phyloP scores from a whole-genome alignment of 202 grass and related monocot genomes.

The Musa balbisiana region DNA sequence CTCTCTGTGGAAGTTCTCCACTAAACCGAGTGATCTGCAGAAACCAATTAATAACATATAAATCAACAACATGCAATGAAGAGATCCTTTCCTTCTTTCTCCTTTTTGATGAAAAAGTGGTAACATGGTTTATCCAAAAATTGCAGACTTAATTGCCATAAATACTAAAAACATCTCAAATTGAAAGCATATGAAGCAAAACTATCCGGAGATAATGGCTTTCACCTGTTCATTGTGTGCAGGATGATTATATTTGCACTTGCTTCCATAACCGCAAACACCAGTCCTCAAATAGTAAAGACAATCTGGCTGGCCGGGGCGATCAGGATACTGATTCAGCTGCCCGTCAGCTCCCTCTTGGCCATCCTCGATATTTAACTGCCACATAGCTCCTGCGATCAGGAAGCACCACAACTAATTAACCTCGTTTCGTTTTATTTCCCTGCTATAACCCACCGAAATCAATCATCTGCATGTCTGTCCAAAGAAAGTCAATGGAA shows the following conservation, averaged over 20 bases:
- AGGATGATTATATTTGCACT: conserved; percentile 29
- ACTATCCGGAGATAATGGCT: background rate
- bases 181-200: background rate
- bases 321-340: conserved; percentile 5
- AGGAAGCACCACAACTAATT: background rate
- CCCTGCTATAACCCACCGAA: background rate
- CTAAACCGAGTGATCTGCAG: conserved; percentile 8
- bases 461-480: background rate
- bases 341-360: background rate
- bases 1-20: conserved; percentile 16
- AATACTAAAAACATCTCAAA: background rate
- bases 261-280: conserved; percentile 17
- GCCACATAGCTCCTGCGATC: conserved; percentile 14
- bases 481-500: background rate
- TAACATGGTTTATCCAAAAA: background rate
- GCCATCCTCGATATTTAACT: conserved; percentile 15
- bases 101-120: background rate
- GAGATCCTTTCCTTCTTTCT: background rate
- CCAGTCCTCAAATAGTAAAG: conserved; percentile 22
- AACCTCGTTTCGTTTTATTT: background rate
- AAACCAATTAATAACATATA: background rate
- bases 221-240: conserved; percentile 3
- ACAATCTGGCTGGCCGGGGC: conserved; percentile 21
- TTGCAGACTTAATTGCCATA: background rate
- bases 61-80: background rate